Base-by-base conservation (phyloP, 2,329 filamentous ascomycete species). In the Penicillium sp. region DNA sequence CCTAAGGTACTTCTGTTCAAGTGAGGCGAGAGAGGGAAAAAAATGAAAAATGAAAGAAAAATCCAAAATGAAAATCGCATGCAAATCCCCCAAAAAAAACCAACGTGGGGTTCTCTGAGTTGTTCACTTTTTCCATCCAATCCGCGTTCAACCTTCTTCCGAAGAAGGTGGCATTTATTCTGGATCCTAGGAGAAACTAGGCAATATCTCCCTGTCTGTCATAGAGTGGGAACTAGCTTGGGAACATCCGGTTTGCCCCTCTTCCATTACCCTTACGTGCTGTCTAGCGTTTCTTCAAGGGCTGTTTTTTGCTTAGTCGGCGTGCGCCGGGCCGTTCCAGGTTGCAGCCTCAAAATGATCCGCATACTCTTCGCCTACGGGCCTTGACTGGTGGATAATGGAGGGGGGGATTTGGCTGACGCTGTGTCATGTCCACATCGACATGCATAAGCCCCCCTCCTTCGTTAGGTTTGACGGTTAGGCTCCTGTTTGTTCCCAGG, bases 251-350 rank as follows among this genome's bases (percentile, higher is more conserved):
- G 33, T 39, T 47, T 54, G 56, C 54, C 57, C 57, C 55, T 60
- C 49, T 57, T 56, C 49, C 19, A 44, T 53, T 50, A 38, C 56
- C 59, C 49, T 53, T 61, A 55, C 56, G 53, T 62, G 60, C 61
- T 58, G 43, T 68, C 65, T 71, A 71, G 71, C 68, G 67, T 73
- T 71, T 68, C 71, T 72, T 71, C 66, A 73, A 71, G 64, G 70
- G 68, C 69, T 68, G 66, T 41, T 38, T 55, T 51, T 52, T 56
- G 67, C 67, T 64, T 72, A 71, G 70, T 75, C 69, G 73, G 70
- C 73, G 73, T 75, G 75, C 75, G 72, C 73, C 75, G 75, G 75
- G 69, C 75, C 75, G 75, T 76, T 73, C 75, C 75, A 77, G 74
- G 73, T 74, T 75, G 73, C 74, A 75, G 73, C 72, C 73, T 75